phyloP scores from a whole-genome alignment of 495 filamentous ascomycete genomes.

The Neurospora pannonica region DNA sequence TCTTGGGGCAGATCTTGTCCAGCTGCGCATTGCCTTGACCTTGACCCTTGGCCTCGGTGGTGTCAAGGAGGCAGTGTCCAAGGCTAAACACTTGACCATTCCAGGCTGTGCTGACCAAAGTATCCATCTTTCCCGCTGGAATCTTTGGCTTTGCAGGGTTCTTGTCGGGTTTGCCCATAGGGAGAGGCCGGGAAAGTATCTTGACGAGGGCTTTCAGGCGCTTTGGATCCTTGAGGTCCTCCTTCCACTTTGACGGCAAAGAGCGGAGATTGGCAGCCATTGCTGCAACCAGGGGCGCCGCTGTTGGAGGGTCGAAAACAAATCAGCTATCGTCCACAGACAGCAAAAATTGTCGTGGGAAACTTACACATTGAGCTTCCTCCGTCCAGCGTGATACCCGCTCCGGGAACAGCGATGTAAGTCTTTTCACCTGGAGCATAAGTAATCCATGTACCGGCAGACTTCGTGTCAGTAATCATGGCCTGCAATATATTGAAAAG shows the following conservation, averaged over 20 bases:
- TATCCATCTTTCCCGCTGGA: not conserved
- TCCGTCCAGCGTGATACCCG: too few species aligned
- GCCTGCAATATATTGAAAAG: too few species aligned
- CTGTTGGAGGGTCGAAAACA: not conserved
- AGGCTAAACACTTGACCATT: conserved; percentile 4
- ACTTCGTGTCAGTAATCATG: too few species aligned
- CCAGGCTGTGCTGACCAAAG: not conserved
- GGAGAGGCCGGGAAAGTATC: not conserved
- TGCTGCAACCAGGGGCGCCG: conserved; percentile 1
- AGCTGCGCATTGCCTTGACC: not conserved
- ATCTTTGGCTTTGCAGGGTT: not conserved
- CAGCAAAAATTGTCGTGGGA: too few species aligned
- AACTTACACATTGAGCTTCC: too few species aligned
- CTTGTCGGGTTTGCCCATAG: not conserved
- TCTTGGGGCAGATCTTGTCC: not conserved
- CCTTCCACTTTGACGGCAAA: conserved; percentile 2
- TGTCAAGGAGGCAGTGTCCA: not conserved
- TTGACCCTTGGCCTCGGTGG: too few species aligned
- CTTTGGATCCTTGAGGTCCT: conserved; percentile 1
- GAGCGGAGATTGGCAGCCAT: not conserved
- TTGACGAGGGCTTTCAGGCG: conserved; percentile 2
- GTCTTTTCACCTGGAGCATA: too few species aligned
- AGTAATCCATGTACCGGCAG: too few species aligned
- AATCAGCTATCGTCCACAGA: too few species aligned
- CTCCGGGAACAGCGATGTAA: too few species aligned